Evolutionary conservation across 768 basidiomycete species (phyloP).

Genomic region (Tylopilus vinaceipallidus): DNA sequence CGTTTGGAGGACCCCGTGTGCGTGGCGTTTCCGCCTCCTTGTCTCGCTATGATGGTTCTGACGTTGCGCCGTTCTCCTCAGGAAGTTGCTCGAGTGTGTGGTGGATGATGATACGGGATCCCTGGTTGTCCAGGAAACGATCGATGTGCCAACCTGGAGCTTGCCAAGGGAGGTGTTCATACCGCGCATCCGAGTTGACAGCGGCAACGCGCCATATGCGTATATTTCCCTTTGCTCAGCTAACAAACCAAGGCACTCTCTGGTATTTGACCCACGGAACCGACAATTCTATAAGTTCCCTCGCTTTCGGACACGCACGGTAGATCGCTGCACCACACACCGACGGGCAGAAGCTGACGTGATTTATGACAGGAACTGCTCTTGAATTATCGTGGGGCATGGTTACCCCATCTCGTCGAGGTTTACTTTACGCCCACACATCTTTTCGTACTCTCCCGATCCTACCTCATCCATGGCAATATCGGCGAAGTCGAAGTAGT

Average conservation of each 20-base stretch:
- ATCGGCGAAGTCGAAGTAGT: slow-evolving; percentile 15
- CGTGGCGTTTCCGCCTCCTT: not conserved
- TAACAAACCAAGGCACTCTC: slow-evolving; percentile 9
- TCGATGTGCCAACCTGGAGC: slow-evolving; percentile 16
- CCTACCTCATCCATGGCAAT: slow-evolving; percentile 10
- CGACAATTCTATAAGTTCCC: slow-evolving; percentile 24
- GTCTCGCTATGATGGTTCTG: not conserved
- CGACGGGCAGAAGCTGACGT: not conserved
- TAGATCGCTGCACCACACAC: not conserved
- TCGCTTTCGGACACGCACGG: slow-evolving; percentile 14
- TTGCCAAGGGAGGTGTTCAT: slow-evolving; percentile 13
- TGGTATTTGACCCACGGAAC: slow-evolving; percentile 14
- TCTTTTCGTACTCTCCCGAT: slow-evolving; percentile 16
- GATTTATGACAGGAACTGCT: slow-evolving; percentile 9
- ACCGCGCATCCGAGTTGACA: slow-evolving; percentile 9
- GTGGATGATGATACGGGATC: slow-evolving; percentile 17
- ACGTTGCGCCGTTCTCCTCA: not conserved
- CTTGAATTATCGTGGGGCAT: slow-evolving; percentile 16
- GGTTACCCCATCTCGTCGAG: slow-evolving; percentile 20
- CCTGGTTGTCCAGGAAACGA: slow-evolving; percentile 6
- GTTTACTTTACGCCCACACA: slow-evolving; percentile 14
- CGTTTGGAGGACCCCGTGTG: slow-evolving; percentile 15
- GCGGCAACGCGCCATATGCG: slow-evolving; percentile 12
- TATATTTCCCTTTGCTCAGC: slow-evolving; percentile 14
- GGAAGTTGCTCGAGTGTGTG: slow-evolving; percentile 19